A percentile compares a stretch with the other conserved stretches of the same genome.
These are phyloP conservation scores for Yamadazyma dushanensis DNA, from an alignment of 1,139 yeast species.

Conservation along the genomic window DNA sequence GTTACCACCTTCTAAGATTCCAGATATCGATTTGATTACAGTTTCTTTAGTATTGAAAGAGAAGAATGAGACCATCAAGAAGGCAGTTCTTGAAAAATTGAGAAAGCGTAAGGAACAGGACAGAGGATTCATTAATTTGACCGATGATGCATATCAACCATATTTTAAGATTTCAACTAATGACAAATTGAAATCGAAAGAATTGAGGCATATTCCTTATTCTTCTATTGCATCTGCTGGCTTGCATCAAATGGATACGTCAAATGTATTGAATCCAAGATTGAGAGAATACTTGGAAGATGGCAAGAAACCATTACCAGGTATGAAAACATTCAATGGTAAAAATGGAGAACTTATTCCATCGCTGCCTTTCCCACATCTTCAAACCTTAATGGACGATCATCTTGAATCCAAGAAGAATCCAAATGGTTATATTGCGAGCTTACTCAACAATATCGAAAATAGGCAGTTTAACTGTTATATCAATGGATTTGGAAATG, in stretches of 20 bases:
- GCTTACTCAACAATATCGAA: slow-evolving; percentile 44
- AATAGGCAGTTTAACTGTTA: slow-evolving; percentile 49
- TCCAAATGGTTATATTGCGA: slow-evolving; percentile 39
- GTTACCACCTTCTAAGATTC: slow-evolving; percentile 86
- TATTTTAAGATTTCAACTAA: slow-evolving; percentile 66
- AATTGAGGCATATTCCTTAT: slow-evolving; percentile 69
- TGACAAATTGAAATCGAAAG: slow-evolving; percentile 46
- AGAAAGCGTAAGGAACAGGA: slow-evolving; percentile 73
- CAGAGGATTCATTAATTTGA: slow-evolving; percentile 72
- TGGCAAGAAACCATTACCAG: slow-evolving; percentile 43
- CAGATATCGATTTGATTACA: slow-evolving; percentile 86
- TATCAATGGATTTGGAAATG: slow-evolving; percentile 40
- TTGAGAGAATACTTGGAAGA: slow-evolving; percentile 43
- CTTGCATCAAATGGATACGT: slow-evolving; percentile 66
- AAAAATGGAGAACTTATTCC: slow-evolving; percentile 47
- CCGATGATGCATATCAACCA: slow-evolving; percentile 93
- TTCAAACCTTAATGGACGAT: slow-evolving; percentile 36
- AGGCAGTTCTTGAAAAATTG: slow-evolving; percentile 81
- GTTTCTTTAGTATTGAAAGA: slow-evolving; percentile 74
- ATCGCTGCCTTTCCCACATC: slow-evolving; percentile 43
- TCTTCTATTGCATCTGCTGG: slow-evolving; percentile 76
- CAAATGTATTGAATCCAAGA: slow-evolving; percentile 49
- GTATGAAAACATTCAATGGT: slow-evolving; percentile 46
- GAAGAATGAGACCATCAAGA: slow-evolving; percentile 74
- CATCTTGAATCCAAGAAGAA: slow-evolving; percentile 24